A percentile compares a stretch with the other conserved stretches of the same genome.
phyloP scores from a whole-genome alignment of 345 rosid species.

The Chamaenerion angustifolium region DNA sequence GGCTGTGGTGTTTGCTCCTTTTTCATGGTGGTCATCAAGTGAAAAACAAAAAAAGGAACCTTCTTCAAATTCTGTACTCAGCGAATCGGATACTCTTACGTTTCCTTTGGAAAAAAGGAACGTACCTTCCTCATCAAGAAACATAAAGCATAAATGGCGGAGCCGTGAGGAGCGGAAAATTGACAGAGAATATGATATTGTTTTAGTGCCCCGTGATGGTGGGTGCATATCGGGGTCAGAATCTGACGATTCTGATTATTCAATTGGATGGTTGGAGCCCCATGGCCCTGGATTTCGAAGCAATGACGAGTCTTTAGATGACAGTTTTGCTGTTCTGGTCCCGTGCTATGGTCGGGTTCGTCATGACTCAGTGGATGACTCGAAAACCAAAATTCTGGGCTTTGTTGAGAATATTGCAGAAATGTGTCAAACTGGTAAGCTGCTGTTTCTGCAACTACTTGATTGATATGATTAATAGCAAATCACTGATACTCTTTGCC shows the following conservation, averaged over 20 bases:
- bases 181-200: slow-evolving; percentile 55
- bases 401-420: slow-evolving; percentile 29
- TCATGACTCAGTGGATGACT: slow-evolving; percentile 17
- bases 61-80: slow-evolving; percentile 24
- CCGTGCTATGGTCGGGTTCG: slow-evolving; percentile 41
- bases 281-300: slow-evolving; percentile 53
- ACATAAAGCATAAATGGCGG: slow-evolving; percentile 49
- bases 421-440: slow-evolving; percentile 33
- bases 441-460: background rate
- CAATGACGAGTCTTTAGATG: slow-evolving; percentile 35
- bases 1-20: slow-evolving; percentile 44
- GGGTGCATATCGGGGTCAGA: slow-evolving; percentile 67
- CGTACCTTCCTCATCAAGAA: slow-evolving; percentile 34
- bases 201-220: slow-evolving; percentile 67
- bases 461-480: background rate
- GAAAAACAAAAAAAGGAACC: slow-evolving; percentile 31
- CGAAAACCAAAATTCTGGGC: slow-evolving; percentile 21
- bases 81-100: slow-evolving; percentile 45
- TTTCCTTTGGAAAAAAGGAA: slow-evolving; percentile 34
- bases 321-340: slow-evolving; percentile 62
- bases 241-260: slow-evolving; percentile 60
- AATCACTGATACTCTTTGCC: background rate
- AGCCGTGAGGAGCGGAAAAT: slow-evolving; percentile 55
- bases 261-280: slow-evolving; percentile 75
- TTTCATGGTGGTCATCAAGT: slow-evolving; percentile 58